These are phyloP conservation scores for Eucalyptus cloeziana DNA, from an alignment of 345 rosid genomes.

Conservation along the genomic window DNA sequence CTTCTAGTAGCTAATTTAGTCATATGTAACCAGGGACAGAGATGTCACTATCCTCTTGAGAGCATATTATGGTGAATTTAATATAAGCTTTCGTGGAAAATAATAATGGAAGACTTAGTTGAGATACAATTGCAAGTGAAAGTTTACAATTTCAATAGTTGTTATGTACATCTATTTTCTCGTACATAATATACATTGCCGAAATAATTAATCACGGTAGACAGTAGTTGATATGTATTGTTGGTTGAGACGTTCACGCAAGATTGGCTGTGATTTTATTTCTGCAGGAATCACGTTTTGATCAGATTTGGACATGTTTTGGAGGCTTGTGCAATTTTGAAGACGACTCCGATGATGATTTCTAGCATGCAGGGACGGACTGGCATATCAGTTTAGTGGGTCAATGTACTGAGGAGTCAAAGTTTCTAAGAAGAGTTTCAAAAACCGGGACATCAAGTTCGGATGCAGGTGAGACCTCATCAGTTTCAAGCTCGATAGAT, in stretches of 20 bases:
- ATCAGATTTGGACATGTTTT: not conserved
- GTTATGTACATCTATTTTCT: not conserved
- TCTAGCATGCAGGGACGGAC: not conserved
- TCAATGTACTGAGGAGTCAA: not conserved
- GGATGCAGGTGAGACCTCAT: slow-evolving; percentile 20
- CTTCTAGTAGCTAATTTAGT: not conserved
- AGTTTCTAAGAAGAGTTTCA: not conserved
- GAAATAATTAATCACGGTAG: not conserved
- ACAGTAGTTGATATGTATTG: not conserved
- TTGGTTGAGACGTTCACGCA: not conserved
- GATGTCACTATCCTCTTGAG: not conserved
- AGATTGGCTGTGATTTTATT: not conserved
- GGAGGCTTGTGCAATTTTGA: not conserved
- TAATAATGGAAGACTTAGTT: not conserved
- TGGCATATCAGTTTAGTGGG: not conserved
- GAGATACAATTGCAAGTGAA: not conserved
- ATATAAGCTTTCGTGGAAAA: not conserved
- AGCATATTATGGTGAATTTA: too few species aligned
- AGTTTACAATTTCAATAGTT: not conserved
- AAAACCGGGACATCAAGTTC: not conserved
- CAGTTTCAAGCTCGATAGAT: slow-evolving; percentile 19
- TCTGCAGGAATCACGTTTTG: not conserved
- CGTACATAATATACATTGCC: not conserved
- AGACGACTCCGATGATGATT: not conserved
- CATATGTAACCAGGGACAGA: not conserved